Base-by-base conservation (phyloP, 1,139 yeast genomes). In the Keqinozyma sinolaborantium region DNA sequence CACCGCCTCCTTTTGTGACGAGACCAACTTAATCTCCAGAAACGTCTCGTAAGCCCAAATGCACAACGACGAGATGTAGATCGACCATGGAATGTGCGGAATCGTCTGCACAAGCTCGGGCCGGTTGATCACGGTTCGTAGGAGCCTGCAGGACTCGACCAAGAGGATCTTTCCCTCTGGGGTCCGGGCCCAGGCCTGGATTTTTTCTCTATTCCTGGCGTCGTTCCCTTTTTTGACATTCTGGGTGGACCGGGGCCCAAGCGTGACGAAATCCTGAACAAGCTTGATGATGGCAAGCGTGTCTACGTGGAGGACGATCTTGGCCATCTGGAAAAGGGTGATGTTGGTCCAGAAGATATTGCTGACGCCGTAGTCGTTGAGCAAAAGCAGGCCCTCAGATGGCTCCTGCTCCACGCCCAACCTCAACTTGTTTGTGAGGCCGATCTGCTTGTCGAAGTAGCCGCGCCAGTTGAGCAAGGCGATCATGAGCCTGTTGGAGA, bases 381-480 rank as follows among this genome's bases (percentile, higher is more conserved):
- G 28, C 24, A 32, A 25, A 13, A 35, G 23, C 15, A 26, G 21
- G 15, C 29, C 26, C 8, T 24, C 24, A 28, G 25, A 29, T n/a
- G n/a, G n/a, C 10, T 11, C 15, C n/a, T 12, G 20, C 11, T 21
- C 20, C 4, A 14, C 24, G 8, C 14, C 24, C 14, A 13, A n/a
- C 14, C 25, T 24, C 11, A 16, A 13, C 18, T 14, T 18, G 25
- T 28, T 34, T 5, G 24, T 26, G 14, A 31, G 16, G 9, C 31
- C 47, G 35, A 52, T 45, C 23, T 64, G 67, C n/a, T 47, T 42
- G 35, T 65, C 68, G 39, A 64, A 64, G 35, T 63, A 61, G 3
- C 53, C 53, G 29, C 56, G 48, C 73, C 73, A 66, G 23, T 56
- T 54, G 30, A 50, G 44, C 25, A 64, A 53, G 0, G 68, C 64